Evolutionary conservation across 2,329 filamentous ascomycete genomes (phyloP).

Genomic region (Aspergillus brasiliensis): DNA sequence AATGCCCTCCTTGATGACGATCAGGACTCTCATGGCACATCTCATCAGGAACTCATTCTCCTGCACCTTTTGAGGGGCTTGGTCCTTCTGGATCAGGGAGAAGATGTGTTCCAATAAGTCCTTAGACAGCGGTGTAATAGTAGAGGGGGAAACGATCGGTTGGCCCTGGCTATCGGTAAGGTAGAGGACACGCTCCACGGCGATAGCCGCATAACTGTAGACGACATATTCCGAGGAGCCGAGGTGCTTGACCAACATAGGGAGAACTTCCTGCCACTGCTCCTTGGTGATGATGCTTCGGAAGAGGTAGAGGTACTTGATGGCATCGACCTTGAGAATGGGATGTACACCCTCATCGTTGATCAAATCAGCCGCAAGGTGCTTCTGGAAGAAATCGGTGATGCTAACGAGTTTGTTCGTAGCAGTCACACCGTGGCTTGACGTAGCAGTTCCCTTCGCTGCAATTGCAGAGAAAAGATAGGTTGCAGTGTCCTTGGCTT

Average conservation of each 20-base stretch:
- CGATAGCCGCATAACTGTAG: constrained; percentile 95
- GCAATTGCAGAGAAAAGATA: constrained; percentile 95
- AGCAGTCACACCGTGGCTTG: constrained; percentile 84
- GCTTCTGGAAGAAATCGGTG: constrained; percentile 89
- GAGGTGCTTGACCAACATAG: constrained; percentile 86
- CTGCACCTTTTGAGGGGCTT: constrained; percentile 86
- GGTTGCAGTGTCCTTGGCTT: constrained; percentile 96
- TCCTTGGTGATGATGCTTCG: constrained; percentile 89
- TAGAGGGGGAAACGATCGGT: constrained; percentile 75
- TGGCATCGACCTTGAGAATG: constrained; percentile 93
- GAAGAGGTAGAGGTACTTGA: constrained; percentile 98
- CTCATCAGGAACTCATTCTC: constrained; percentile 99
- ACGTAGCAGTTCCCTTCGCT: constrained; percentile 84
- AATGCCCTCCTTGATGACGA: constrained; percentile 86
- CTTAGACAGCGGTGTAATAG: constrained; percentile 79
- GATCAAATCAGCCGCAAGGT: constrained; percentile 87
- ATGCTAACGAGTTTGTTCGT: constrained; percentile 88
- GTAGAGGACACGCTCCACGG: constrained; percentile 89
- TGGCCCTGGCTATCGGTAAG: constrained; percentile 74
- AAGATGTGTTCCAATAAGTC: constrained; percentile 89
- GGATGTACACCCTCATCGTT: constrained; percentile 69
- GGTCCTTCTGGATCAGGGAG: constrained; percentile 82
- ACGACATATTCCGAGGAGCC: constrained; percentile 91
- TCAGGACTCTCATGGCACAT: constrained; percentile 95
- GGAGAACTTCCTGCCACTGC: constrained; percentile 88